phyloP scores from a whole-genome alignment of 192 early-diverging fungal genomes.

The Coemansia sp. region DNA sequence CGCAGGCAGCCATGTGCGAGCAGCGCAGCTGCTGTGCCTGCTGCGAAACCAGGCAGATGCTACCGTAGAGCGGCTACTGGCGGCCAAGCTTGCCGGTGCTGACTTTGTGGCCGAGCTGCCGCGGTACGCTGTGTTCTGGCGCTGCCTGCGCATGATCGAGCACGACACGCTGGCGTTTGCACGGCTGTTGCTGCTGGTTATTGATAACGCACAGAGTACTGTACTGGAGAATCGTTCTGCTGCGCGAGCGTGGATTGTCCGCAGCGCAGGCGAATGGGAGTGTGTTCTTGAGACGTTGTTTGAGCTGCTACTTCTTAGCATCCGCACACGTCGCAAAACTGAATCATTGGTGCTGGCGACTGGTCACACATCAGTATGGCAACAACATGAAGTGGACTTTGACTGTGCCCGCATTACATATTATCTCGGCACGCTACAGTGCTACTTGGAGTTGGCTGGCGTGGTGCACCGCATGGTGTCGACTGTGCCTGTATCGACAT shows the following conservation, averaged over 20 bases:
- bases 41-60: slow-evolving; percentile 45
- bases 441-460: slow-evolving; percentile 25
- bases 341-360: slow-evolving; percentile 9
- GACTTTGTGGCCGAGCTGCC: slow-evolving; percentile 22
- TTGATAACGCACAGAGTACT: slow-evolving; percentile 57
- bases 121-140: slow-evolving; percentile 41
- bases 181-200: slow-evolving; percentile 73
- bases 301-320: slow-evolving; percentile 34
- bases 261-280: slow-evolving; percentile 29
- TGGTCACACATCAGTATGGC: slow-evolving; percentile 24
- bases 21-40: slow-evolving; percentile 66
- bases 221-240: slow-evolving; percentile 14
- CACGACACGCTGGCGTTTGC: slow-evolving; percentile 59
- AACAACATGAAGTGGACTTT: slow-evolving; percentile 22
- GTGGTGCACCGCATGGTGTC: slow-evolving; percentile 15
- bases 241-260: slow-evolving; percentile 43
- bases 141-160: slow-evolving; percentile 29
- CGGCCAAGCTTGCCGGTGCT: slow-evolving; percentile 17
- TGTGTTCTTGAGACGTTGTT: slow-evolving; percentile 27
- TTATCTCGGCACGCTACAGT: slow-evolving; percentile 26
- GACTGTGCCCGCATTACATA: slow-evolving; percentile 30
- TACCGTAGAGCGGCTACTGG: slow-evolving; percentile 34
- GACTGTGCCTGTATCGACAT: slow-evolving; percentile 1
- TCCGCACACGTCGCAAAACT: slow-evolving; percentile 19
- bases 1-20: slow-evolving; percentile 60